These are phyloP conservation scores for Bipolaris bicolor DNA, from an alignment of 2,329 filamentous ascomycete species.

Conservation along the genomic window DNA sequence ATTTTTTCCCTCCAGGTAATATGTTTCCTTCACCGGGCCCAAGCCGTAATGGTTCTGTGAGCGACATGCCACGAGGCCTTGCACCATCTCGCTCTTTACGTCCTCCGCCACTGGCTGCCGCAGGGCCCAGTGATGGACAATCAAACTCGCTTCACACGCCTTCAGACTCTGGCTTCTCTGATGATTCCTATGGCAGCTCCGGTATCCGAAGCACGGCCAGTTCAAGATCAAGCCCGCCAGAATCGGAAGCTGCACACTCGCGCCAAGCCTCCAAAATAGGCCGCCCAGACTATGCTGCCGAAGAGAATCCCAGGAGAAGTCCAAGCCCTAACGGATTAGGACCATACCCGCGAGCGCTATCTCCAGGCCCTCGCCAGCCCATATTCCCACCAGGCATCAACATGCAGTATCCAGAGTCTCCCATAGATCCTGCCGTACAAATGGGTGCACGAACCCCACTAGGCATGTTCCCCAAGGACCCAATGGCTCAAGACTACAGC, in stretches of 20 bases:
- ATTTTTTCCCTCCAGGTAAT: slow-evolving; percentile 28
- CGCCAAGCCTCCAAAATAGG: slow-evolving; percentile 40
- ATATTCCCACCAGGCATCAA: slow-evolving; percentile 16
- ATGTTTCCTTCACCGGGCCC: slow-evolving; percentile 33
- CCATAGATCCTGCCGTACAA: slow-evolving; percentile 51
- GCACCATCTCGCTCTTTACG: slow-evolving; percentile 18
- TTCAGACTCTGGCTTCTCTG: slow-evolving; percentile 50
- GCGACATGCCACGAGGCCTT: slow-evolving; percentile 9
- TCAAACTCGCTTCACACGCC: slow-evolving; percentile 45
- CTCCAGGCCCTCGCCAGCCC: slow-evolving; percentile 22
- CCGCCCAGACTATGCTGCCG: slow-evolving; percentile 28
- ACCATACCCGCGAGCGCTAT: slow-evolving; percentile 28
- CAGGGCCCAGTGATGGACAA: slow-evolving; percentile 31
- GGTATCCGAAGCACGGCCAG: slow-evolving; percentile 44
- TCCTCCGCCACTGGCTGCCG: slow-evolving; percentile 32
- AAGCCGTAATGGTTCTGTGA: slow-evolving; percentile 30
- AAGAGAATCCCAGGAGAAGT: slow-evolving; percentile 35
- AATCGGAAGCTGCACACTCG: slow-evolving; percentile 45
- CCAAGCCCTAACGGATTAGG: slow-evolving; percentile 39
- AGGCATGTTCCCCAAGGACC: slow-evolving; percentile 15
- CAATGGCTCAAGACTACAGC: slow-evolving; percentile 20
- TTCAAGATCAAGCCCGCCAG: slow-evolving; percentile 48
- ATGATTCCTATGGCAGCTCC: slow-evolving; percentile 46
- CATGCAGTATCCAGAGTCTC: slow-evolving; percentile 43
- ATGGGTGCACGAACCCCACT: slow-evolving; percentile 34